These are phyloP conservation scores for Paramecium primaurelia DNA, from an alignment of 73 alveolate genomes.

Conservation along the genomic window DNA sequence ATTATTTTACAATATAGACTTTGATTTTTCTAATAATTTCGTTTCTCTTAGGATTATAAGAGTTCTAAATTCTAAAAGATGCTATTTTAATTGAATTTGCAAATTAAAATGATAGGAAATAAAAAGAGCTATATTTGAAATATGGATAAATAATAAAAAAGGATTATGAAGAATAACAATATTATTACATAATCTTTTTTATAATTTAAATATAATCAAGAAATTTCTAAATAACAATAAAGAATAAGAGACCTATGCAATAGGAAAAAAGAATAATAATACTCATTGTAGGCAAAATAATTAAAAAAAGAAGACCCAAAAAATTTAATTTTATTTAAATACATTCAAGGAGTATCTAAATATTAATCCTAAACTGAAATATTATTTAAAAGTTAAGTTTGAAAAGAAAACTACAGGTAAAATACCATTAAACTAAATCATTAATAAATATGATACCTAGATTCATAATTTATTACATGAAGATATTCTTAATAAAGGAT, in stretches of 20 bases:
- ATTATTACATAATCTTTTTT: background rate
- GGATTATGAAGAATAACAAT: background rate
- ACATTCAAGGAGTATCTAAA: background rate
- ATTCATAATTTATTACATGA: background rate
- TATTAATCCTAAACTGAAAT: background rate
- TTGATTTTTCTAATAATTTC: background rate
- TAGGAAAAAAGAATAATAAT: background rate
- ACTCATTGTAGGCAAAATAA: background rate
- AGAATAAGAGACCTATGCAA: background rate
- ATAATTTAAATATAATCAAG: background rate
- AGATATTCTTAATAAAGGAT: background rate
- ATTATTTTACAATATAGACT: background rate
- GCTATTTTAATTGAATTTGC: background rate
- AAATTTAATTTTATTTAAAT: background rate
- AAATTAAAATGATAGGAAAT: background rate
- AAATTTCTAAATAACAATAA: background rate
- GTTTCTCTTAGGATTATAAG: background rate
- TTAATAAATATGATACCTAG: background rate
- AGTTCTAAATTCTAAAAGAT: background rate
- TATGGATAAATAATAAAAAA: background rate
- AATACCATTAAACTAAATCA: background rate
- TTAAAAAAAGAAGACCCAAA: conserved; percentile 16
- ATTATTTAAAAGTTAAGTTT: background rate
- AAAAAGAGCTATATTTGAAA: background rate
- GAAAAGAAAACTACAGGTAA: background rate